Evolutionary conservation across 129 eudicot species (phyloP).

Genomic region (Rutidosis leptorrhynchoides): DNA sequence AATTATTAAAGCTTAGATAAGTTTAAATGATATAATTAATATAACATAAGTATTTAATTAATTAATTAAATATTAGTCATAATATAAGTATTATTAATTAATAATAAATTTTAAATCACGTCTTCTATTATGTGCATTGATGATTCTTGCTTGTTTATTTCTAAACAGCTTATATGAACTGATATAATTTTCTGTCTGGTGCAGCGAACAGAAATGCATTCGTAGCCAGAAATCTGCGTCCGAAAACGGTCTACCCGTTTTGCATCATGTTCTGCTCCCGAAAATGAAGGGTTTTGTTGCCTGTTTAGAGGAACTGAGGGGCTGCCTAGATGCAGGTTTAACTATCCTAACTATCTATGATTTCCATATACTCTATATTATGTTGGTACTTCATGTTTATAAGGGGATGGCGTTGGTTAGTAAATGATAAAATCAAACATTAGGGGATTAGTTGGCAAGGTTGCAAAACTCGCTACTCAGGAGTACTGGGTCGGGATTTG

Average conservation of each 20-base stretch:
- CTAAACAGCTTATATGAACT: not conserved
- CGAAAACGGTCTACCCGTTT: constrained; percentile 70
- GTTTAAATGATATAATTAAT: too few species aligned
- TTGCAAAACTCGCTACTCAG: too few species aligned
- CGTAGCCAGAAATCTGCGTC: constrained; percentile 81
- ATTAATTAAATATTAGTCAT: too few species aligned
- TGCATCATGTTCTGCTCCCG: constrained; percentile 80
- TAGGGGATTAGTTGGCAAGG: too few species aligned
- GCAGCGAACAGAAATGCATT: constrained; percentile 77
- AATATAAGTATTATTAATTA: too few species aligned
- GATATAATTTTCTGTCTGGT: constrained; percentile 4
- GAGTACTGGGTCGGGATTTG: too few species aligned
- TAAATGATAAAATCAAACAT: not conserved
- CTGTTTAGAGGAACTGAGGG: constrained; percentile 66
- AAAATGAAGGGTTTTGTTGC: constrained; percentile 84
- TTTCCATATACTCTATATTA: not conserved
- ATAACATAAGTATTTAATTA: too few species aligned
- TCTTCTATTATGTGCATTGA: not conserved
- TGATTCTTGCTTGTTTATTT: constrained; percentile 1
- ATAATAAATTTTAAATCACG: too few species aligned
- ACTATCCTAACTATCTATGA: not conserved
- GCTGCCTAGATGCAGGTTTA: constrained; percentile 79
- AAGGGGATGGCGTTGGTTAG: too few species aligned
- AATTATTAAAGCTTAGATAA: too few species aligned
- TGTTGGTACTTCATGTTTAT: not conserved